Conservation (phyloP, 352 stramenopile species). For the Globisporangium emineosum region DNA sequence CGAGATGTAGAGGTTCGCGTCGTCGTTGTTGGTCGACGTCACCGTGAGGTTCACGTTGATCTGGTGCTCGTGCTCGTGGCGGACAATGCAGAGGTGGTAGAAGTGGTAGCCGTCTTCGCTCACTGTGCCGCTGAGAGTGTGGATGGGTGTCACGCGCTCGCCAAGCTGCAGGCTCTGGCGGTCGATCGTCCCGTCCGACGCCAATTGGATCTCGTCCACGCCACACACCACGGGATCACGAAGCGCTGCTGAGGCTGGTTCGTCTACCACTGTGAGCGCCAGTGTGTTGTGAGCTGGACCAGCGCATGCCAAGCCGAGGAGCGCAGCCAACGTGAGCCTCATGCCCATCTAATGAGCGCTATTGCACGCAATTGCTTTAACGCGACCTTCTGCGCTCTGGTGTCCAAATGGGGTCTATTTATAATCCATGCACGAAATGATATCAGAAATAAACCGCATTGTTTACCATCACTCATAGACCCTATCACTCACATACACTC, state of each 20-base stretch:
- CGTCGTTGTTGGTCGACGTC: conserved; percentile 14
- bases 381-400: neutral
- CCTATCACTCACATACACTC: neutral
- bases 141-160: conserved; percentile 54
- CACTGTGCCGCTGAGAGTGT: conserved; percentile 65
- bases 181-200: conserved; percentile 62
- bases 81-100: conserved; percentile 71
- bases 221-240: conserved; percentile 23
- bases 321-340: neutral
- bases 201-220: conserved; percentile 67
- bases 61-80: conserved; percentile 75
- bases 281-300: neutral
- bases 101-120: conserved; percentile 50
- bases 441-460: neutral
- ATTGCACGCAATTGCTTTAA: neutral
- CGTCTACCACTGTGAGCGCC: neutral
- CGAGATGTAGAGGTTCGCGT: conserved; percentile 74
- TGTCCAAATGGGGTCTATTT: too few relatives aligned
- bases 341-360: neutral
- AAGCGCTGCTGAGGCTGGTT: neutral
- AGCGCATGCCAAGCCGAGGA: neutral
- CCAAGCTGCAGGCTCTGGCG: conserved; percentile 42
- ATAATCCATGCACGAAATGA: too few relatives aligned
- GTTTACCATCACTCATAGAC: conserved; percentile 1
- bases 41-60: conserved; percentile 62